These are phyloP conservation scores for Aspergillus sp. DNA, from an alignment of 2,329 filamentous ascomycete species.

Conservation along the genomic window DNA sequence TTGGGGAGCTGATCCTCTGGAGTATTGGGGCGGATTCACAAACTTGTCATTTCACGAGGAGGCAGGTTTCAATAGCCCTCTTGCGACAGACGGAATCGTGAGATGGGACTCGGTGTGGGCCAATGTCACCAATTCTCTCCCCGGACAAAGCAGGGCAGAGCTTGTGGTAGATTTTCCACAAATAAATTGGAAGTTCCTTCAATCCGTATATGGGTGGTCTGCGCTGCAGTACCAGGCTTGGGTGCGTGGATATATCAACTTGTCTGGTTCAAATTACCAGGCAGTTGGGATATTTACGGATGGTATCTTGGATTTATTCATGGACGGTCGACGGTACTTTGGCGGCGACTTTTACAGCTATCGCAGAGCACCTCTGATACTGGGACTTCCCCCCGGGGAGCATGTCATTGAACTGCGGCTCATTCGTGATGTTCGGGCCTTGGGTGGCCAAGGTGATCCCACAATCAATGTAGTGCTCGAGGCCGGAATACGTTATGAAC, in stretches of 20 bases:
- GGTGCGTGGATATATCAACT: constrained; percentile 51
- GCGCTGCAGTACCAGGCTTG: constrained; percentile 60
- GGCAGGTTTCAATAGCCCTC: constrained; percentile 50
- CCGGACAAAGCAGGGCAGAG: constrained; percentile 33
- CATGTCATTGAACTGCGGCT: constrained; percentile 56
- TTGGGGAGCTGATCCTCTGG: constrained; percentile 61
- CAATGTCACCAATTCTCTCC: constrained; percentile 25
- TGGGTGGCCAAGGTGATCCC: constrained; percentile 53
- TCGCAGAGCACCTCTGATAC: constrained; percentile 49
- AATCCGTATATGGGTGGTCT: constrained; percentile 59
- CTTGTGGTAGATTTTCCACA: constrained; percentile 50
- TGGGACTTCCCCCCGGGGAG: constrained; percentile 50
- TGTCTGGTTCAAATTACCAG: constrained; percentile 33
- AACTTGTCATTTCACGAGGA: constrained; percentile 44
- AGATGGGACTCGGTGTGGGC: constrained; percentile 47
- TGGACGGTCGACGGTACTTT: constrained; percentile 54
- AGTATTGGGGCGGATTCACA: constrained; percentile 54
- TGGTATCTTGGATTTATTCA: constrained; percentile 53
- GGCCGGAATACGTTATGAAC: constrained; percentile 25
- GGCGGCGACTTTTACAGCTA: constrained; percentile 59
- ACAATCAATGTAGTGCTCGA: constrained; percentile 44
- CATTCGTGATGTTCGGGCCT: constrained; percentile 56
- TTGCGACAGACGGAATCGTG: constrained; percentile 51
- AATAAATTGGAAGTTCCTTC: constrained; percentile 55
- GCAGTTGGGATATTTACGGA: constrained; percentile 47